A percentile compares a stretch with the other conserved stretches of the same genome.
These are phyloP conservation scores for Senna tora DNA, from an alignment of 306 rosid genomes.

Conservation along the genomic window DNA sequence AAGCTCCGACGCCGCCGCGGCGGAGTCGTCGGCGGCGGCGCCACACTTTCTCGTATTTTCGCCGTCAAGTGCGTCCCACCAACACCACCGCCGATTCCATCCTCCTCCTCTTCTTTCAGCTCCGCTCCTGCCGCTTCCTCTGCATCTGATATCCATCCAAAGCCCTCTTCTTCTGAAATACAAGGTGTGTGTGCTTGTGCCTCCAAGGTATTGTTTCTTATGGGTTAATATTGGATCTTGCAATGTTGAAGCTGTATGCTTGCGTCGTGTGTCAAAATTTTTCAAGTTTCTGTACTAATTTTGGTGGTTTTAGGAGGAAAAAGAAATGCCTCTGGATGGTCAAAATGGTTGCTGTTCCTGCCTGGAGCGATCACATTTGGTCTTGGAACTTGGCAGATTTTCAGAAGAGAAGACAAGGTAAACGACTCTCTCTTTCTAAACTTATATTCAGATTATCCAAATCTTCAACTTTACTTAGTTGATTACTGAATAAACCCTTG, in stretches of 20 bases:
- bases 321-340: slow-evolving; percentile 62
- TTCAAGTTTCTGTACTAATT: not conserved
- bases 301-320: slow-evolving; percentile 34
- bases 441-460: not conserved
- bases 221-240: slow-evolving; percentile 16
- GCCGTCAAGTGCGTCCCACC: slow-evolving; percentile 26
- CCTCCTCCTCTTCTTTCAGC: slow-evolving; percentile 42
- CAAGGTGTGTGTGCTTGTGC: slow-evolving; percentile 44
- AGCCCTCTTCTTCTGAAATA: slow-evolving; percentile 49
- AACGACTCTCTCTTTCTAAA: not conserved
- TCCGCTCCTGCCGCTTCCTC: slow-evolving; percentile 53
- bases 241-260: slow-evolving; percentile 22
- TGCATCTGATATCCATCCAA: slow-evolving; percentile 42
- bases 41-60: slow-evolving; percentile 18
- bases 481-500: not conserved
- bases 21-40: slow-evolving; percentile 28
- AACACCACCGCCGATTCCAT: slow-evolving; percentile 10
- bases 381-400: slow-evolving; percentile 94
- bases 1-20: slow-evolving; percentile 45
- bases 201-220: slow-evolving; percentile 10
- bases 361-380: slow-evolving; percentile 96
- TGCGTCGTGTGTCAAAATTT: not conserved
- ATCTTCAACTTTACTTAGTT: not conserved
- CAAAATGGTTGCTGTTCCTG: slow-evolving; percentile 74
- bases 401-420: slow-evolving; percentile 92